These are phyloP conservation scores for Conringia planisiliqua DNA, from an alignment of 345 rosid species.

Conservation along the genomic window DNA sequence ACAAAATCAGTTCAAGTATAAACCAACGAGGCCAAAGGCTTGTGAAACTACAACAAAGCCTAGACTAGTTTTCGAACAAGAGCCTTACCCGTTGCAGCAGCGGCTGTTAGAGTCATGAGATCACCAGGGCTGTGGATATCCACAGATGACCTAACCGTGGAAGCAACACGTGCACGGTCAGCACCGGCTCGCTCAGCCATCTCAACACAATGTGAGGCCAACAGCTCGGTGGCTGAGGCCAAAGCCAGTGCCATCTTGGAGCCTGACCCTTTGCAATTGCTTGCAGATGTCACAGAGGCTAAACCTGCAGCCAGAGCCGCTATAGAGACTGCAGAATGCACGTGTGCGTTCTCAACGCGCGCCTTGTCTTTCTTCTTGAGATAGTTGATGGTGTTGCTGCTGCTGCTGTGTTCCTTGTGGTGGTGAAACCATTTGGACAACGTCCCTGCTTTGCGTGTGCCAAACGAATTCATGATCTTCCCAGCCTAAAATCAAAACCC, in stretches of 20 bases:
- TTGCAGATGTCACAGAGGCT: constrained; percentile 66
- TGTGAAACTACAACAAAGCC: neutral
- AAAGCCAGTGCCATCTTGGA: constrained; percentile 69
- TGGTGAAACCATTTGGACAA: constrained; percentile 86
- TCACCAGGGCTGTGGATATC: constrained; percentile 78
- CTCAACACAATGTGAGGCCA: constrained; percentile 87
- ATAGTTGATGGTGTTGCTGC: constrained; percentile 14
- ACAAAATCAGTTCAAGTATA: neutral
- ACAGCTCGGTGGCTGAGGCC: constrained; percentile 80
- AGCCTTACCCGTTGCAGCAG: constrained; percentile 78
- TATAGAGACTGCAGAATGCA: constrained; percentile 75
- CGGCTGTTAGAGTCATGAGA: constrained; percentile 86
- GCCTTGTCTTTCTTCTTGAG: constrained; percentile 73
- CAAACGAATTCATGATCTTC: constrained; percentile 47
- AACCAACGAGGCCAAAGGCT: neutral
- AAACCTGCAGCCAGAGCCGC: constrained; percentile 90
- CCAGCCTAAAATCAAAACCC: constrained; percentile 38
- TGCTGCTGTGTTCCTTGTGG: constrained; percentile 47
- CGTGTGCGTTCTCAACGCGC: constrained; percentile 66
- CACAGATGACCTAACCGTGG: constrained; percentile 73
- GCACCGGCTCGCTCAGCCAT: constrained; percentile 77
- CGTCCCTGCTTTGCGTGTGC: constrained; percentile 53
- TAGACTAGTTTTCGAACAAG: neutral
- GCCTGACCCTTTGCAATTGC: constrained; percentile 39
- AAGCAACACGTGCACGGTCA: constrained; percentile 63